phyloP scores from a whole-genome alignment of 768 basidiomycete genomes.

The Trametopsis cervina region DNA sequence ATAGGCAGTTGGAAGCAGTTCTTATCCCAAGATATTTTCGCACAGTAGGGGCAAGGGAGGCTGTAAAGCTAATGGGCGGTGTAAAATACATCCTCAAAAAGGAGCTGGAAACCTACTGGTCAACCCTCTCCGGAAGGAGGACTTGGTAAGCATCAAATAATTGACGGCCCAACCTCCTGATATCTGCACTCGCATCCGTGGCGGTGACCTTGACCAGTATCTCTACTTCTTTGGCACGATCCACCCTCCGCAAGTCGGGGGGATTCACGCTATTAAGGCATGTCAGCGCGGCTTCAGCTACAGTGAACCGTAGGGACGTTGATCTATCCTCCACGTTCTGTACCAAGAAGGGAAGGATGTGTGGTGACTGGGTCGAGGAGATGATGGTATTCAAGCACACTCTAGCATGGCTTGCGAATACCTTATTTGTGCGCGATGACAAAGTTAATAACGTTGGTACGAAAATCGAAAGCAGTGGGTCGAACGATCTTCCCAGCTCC shows the following conservation, averaged over 20 bases:
- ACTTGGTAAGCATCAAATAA: constrained; percentile 73
- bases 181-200: constrained; percentile 69
- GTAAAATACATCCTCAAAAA: not conserved
- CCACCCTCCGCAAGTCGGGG: constrained; percentile 68
- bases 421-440: constrained; percentile 73
- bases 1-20: constrained; percentile 12
- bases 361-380: constrained; percentile 59
- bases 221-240: constrained; percentile 60
- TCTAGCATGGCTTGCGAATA: constrained; percentile 61
- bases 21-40: constrained; percentile 67
- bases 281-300: constrained; percentile 57
- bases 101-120: constrained; percentile 38
- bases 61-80: constrained; percentile 48
- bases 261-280: constrained; percentile 75
- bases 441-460: constrained; percentile 61
- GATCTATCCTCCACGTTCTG: constrained; percentile 66
- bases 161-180: constrained; percentile 60
- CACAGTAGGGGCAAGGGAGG: constrained; percentile 67
- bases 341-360: constrained; percentile 53
- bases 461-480: constrained; percentile 58
- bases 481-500: constrained; percentile 55
- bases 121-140: constrained; percentile 60
- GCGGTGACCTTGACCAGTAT: constrained; percentile 58
- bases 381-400: constrained; percentile 54
- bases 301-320: constrained; percentile 49